Evolutionary conservation across 257 asterid species (phyloP), one percentile per base, ranked within the genome.

Genomic region (Solanum bulbocastanum): DNA sequence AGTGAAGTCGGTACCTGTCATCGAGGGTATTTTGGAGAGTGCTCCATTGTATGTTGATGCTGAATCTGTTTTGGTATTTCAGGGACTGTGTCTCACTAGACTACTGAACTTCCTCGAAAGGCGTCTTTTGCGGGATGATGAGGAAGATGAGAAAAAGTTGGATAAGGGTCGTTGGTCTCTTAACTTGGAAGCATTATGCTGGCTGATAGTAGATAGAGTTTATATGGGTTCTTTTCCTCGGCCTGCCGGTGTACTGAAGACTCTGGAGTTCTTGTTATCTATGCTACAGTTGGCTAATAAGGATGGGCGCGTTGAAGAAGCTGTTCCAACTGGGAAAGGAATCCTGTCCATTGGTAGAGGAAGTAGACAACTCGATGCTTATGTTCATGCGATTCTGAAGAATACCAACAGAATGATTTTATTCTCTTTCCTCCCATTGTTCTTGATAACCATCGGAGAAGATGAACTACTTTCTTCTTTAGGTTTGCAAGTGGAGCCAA

Each of bases 211-310:
- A 39, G 99, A 97, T 90, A 98, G 99, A 22, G 98, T 92, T 36
- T 94, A 95, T 87, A 96, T 96, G 98, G 99, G 99, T 87, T 98
- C 98, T 90, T 97, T 97, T 90, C 96, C 98, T 87, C 99, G 92
- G 94, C 98, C 99, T 86, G 90, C 94, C 83, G 95, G 91, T 89
- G 98, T 97, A 49, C 90, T 97, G 89, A 93, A 92, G 91, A 96
- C 98, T 83, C 94, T 96, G 89, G 99, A 97, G 90, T 97, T 97
- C 91, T 91, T 97, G 92, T 87, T 96, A 88, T 97, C 99, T 87
- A 96, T 97, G 98, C 90, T 97, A 87, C 99, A 97, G 90, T 93
- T 97, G 92, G 99, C 98, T 88, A 95, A 97, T 92, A 97, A 96
- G 91, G 99, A 95, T 92, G 99, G 99, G 35, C 95, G 98, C 49